phyloP scores from a whole-genome alignment of 176 grass and related monocot species.

The Themeda triandra region DNA sequence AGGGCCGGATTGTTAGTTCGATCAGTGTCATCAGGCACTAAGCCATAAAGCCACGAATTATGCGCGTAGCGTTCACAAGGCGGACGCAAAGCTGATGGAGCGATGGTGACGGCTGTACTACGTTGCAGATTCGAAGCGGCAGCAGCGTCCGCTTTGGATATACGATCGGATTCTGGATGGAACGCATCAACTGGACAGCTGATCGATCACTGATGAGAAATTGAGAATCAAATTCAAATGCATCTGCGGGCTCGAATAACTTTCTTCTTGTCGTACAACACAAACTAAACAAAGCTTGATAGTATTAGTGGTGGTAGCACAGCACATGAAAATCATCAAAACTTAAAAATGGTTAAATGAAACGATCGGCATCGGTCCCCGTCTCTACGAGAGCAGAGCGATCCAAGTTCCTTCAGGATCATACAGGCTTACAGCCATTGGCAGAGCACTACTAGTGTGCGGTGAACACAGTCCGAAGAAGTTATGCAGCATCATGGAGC shows the following conservation, averaged over 20 bases:
- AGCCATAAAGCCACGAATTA: conserved; percentile 41
- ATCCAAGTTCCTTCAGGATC: neutral
- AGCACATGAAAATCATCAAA: neutral
- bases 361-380: neutral
- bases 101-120: neutral
- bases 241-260: neutral
- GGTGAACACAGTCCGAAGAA: neutral
- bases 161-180: conserved; percentile 24
- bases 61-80: conserved; percentile 8
- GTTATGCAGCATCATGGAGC: neutral
- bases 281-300: neutral
- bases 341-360: neutral
- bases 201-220: neutral
- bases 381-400: conserved; percentile 35
- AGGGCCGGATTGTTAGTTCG: conserved; percentile 1
- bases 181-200: conserved; percentile 4
- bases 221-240: neutral
- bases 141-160: conserved; percentile 4
- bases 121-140: conserved; percentile 21
- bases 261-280: neutral
- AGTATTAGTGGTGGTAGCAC: neutral
- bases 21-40: conserved; percentile 44
- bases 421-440: neutral
- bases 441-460: neutral
- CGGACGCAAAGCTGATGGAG: conserved; percentile 14